These are phyloP conservation scores for Verticillium alfalfae DNA, from an alignment of 2,329 filamentous ascomycete species.

Conservation along the genomic window DNA sequence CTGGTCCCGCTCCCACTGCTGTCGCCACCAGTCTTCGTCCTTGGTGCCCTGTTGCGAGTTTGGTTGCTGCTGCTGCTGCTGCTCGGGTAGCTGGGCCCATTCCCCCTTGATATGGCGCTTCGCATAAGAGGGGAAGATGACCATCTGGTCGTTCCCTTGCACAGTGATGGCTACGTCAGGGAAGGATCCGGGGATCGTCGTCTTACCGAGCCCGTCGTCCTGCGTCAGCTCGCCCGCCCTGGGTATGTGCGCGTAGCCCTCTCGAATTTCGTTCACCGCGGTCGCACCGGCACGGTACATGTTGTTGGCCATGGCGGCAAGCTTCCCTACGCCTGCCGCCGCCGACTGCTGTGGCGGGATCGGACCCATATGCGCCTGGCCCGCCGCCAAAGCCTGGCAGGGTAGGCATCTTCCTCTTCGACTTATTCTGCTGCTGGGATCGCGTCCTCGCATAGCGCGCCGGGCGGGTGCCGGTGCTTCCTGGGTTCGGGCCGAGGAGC, in stretches of 20 bases:
- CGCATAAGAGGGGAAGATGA: conserved; percentile 92
- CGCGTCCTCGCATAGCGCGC: not conserved
- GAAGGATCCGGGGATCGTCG: conserved; percentile 68
- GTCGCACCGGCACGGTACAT: conserved; percentile 51
- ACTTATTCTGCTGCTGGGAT: not conserved
- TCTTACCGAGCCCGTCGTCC: conserved; percentile 22
- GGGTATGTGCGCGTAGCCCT: conserved; percentile 52
- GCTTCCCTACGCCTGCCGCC: conserved; percentile 68
- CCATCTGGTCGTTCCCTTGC: conserved; percentile 83
- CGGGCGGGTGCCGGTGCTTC: not conserved
- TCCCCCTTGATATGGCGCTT: conserved; percentile 58
- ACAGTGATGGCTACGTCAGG: conserved; percentile 77
- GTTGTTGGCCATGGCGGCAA: conserved; percentile 60
- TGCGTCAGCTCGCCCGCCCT: conserved; percentile 27
- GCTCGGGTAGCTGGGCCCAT: conserved; percentile 22
- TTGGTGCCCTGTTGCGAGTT: conserved; percentile 34
- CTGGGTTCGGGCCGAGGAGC: conserved; percentile 31
- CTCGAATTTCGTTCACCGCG: conserved; percentile 53
- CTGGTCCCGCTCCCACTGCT: conserved; percentile 74
- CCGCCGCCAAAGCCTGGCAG: conserved; percentile 7
- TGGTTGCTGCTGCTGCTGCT: conserved; percentile 13
- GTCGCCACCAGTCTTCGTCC: conserved; percentile 69
- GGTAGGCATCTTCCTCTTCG: conserved; percentile 13
- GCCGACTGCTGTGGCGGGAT: conserved; percentile 35
- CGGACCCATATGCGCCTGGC: conserved; percentile 18